phyloP scores from a whole-genome alignment of 2,329 filamentous ascomycete genomes.

The Sarocladiaceae sp. region DNA sequence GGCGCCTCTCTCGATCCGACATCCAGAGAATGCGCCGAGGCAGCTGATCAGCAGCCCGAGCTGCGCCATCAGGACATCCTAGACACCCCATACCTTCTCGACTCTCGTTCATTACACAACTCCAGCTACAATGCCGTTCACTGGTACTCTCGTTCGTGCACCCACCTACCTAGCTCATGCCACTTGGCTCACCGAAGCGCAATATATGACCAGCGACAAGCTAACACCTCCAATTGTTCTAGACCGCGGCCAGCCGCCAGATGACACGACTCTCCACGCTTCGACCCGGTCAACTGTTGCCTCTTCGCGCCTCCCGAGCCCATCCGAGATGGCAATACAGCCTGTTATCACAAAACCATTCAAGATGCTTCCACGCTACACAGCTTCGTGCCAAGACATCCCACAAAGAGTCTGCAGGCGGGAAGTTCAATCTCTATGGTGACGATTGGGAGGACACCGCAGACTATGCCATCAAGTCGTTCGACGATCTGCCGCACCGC shows the following conservation, averaged over 20 bases:
- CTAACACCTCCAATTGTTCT: no score
- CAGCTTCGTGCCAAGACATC: slow-evolving; percentile 16
- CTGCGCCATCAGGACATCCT: background rate
- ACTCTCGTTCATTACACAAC: background rate
- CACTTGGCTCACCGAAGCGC: no score
- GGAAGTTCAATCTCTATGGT: slow-evolving; percentile 30
- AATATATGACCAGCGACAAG: no score
- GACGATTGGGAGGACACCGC: slow-evolving; percentile 38
- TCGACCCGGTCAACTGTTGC: no score
- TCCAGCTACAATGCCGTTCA: background rate
- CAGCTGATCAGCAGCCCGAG: slow-evolving; percentile 6
- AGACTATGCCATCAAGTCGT: slow-evolving; percentile 35
- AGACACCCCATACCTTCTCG: background rate
- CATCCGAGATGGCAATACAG: background rate
- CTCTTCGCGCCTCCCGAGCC: no score
- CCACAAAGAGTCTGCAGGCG: slow-evolving; percentile 19
- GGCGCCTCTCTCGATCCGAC: no score
- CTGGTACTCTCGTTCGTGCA: no score
- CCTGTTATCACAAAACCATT: background rate
- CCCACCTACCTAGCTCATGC: no score
- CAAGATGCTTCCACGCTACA: background rate
- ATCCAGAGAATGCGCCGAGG: slow-evolving; percentile 6
- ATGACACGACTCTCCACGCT: background rate
- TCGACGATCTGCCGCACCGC: slow-evolving; percentile 38
- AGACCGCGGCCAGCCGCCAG: background rate